phyloP scores from a whole-genome alignment of 75 land plant species.

The Pinus tabuliformis region DNA sequence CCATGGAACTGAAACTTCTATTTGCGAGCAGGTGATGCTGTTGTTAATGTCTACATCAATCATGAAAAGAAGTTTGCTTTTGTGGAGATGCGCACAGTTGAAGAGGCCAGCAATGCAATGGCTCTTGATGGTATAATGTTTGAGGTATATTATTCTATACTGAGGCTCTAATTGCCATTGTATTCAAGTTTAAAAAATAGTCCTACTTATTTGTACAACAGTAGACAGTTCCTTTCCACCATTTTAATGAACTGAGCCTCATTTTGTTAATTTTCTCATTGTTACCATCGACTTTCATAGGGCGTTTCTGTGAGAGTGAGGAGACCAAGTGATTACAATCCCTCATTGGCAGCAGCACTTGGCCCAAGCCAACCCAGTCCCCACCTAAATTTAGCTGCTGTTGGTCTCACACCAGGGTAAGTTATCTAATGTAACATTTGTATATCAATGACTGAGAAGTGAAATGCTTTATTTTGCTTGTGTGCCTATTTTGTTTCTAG shows the following conservation, averaged over 20 bases:
- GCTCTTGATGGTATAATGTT: slow-evolving; percentile 96
- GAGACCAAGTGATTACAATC: slow-evolving; percentile 97
- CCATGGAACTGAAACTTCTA: too few relatives aligned
- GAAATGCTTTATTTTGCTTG: too few relatives aligned
- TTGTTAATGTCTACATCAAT: slow-evolving; percentile 94
- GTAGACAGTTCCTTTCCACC: too few relatives aligned
- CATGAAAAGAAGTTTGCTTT: slow-evolving; percentile 98
- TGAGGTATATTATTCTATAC: slow-evolving; percentile 23
- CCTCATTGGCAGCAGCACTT: slow-evolving; percentile 90
- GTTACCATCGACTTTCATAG: slow-evolving; percentile 1
- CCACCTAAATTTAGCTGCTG: slow-evolving; percentile 85
- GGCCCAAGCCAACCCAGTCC: slow-evolving; percentile 94
- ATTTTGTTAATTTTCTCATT: too few relatives aligned
- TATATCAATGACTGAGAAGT: too few relatives aligned
- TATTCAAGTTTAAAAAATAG: too few relatives aligned
- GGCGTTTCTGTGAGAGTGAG: slow-evolving; percentile 88
- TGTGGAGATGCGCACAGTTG: slow-evolving; percentile 99
- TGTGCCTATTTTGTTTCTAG: too few relatives aligned
- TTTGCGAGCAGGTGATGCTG: slow-evolving; percentile 67
- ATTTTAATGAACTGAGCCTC: too few relatives aligned
- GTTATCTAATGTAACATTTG: too few relatives aligned
- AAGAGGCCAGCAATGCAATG: slow-evolving; percentile 99
- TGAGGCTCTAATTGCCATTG: too few relatives aligned
- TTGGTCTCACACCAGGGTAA: slow-evolving; percentile 52
- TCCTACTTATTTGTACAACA: too few relatives aligned